Evolutionary conservation across 2,329 filamentous ascomycete genomes (phyloP).

Genomic region (Taxawa tesnikishii): DNA sequence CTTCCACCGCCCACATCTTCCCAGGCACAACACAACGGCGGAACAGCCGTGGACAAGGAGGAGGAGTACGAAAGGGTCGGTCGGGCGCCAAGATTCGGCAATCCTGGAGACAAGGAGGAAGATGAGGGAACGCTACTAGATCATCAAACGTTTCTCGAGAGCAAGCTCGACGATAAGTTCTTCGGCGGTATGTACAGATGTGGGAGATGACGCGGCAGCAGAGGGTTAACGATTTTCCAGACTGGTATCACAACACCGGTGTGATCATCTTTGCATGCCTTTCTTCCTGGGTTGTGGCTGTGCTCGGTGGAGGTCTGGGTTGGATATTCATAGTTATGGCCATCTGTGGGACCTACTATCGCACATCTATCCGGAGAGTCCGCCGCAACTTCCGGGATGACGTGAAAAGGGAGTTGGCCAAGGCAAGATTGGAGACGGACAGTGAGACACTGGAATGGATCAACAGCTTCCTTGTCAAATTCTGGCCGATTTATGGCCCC

Average conservation of each 20-base stretch:
- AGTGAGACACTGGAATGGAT: constrained; percentile 96
- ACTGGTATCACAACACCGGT: constrained; percentile 98
- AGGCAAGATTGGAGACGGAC: constrained; percentile 79
- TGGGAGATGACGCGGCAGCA: too few relatives aligned
- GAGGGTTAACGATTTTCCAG: too few relatives aligned
- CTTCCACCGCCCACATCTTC: constrained; percentile 42
- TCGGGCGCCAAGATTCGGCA: constrained; percentile 80
- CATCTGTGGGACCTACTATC: constrained; percentile 85
- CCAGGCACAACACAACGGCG: constrained; percentile 3
- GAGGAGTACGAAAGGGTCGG: constrained; percentile 50
- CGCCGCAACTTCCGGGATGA: constrained; percentile 95
- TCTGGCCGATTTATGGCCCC: constrained; percentile 97
- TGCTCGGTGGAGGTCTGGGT: constrained; percentile 78
- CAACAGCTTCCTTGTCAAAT: constrained; percentile 96
- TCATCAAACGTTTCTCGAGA: constrained; percentile 78
- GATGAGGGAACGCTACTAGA: constrained; percentile 56
- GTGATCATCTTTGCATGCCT: constrained; percentile 89
- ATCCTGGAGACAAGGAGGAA: constrained; percentile 40
- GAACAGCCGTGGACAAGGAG: constrained; percentile 43
- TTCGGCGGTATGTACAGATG: constrained; percentile 63
- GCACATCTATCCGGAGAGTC: constrained; percentile 85
- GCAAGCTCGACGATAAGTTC: constrained; percentile 73
- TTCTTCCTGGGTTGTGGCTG: constrained; percentile 76
- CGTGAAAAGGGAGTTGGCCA: constrained; percentile 74
- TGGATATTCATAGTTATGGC: constrained; percentile 95